These are phyloP conservation scores for Fusarium irregulare DNA, from an alignment of 2,329 filamentous ascomycete species.

Conservation along the genomic window DNA sequence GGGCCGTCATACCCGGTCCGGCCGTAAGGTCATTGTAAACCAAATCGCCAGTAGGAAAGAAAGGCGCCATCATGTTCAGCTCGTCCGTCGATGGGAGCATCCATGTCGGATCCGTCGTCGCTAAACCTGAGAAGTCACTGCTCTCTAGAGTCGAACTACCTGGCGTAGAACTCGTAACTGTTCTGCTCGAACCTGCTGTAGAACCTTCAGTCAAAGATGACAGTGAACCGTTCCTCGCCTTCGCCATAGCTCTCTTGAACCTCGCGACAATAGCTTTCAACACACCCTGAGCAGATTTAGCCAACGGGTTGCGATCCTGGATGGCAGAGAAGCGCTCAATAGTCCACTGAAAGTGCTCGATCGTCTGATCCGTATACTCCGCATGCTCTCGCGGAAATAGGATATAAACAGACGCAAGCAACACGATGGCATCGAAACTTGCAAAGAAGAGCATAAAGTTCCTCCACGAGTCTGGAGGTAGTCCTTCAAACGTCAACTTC, in stretches of 20 bases:
- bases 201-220: conserved; percentile 11
- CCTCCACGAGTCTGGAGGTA: conserved; percentile 63
- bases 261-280: conserved; percentile 66
- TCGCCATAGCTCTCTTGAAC: conserved; percentile 62
- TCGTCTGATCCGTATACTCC: conserved; percentile 58
- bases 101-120: conserved; percentile 49
- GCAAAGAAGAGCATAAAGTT: conserved; percentile 69
- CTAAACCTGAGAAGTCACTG: conserved; percentile 10
- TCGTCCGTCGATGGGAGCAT: conserved; percentile 59
- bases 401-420: conserved; percentile 70
- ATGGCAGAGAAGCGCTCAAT: conserved; percentile 69
- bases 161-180: conserved; percentile 29
- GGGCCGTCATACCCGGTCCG: conserved; percentile 48
- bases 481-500: conserved; percentile 59
- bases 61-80: conserved; percentile 63
- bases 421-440: conserved; percentile 72
- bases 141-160: conserved; percentile 16
- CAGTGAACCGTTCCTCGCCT: conserved; percentile 30
- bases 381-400: conserved; percentile 67
- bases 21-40: conserved; percentile 66
- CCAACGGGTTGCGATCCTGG: conserved; percentile 64
- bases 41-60: conserved; percentile 68
- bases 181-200: conserved; percentile 1
- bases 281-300: conserved; percentile 65
- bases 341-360: conserved; percentile 70